phyloP scores from a whole-genome alignment of 768 basidiomycete genomes.

The Stropharia rugosoannulata region DNA sequence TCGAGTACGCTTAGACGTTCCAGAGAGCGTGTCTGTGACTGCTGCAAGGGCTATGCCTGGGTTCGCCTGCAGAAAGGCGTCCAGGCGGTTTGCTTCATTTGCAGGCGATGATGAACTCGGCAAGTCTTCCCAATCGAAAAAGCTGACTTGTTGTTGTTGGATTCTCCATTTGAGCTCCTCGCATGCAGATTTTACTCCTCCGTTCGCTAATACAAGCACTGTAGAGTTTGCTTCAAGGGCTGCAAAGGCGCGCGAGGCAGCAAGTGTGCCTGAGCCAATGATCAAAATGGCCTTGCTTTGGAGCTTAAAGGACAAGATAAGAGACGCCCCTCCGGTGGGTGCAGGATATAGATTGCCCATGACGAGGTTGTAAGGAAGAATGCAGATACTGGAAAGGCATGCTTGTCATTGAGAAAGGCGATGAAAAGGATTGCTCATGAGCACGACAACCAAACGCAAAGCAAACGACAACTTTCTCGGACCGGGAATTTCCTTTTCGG shows the following conservation, averaged over 20 bases:
- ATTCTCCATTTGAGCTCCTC: conserved; percentile 73
- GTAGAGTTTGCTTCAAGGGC: conserved; percentile 77
- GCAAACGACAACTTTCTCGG: too few relatives aligned
- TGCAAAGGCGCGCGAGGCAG: conserved; percentile 80
- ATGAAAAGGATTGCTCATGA: conserved; percentile 12
- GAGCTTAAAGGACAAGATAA: conserved; percentile 75
- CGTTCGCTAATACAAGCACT: conserved; percentile 64
- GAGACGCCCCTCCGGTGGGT: conserved; percentile 57
- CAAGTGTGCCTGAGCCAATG: conserved; percentile 76
- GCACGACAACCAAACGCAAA: conserved; percentile 3
- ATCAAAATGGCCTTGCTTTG: conserved; percentile 58
- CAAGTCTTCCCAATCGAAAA: conserved; percentile 54
- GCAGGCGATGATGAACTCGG: conserved; percentile 32
- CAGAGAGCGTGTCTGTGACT: conserved; percentile 75
- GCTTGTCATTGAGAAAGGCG: background rate
- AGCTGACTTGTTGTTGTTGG: conserved; percentile 49
- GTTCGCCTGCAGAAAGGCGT: conserved; percentile 39
- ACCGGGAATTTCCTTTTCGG: too few relatives aligned
- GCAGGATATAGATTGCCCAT: conserved; percentile 16
- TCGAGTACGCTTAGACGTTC: conserved; percentile 38
- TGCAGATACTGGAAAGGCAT: background rate
- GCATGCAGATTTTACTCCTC: conserved; percentile 50
- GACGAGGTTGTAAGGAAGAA: background rate
- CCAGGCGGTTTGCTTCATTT: conserved; percentile 45
- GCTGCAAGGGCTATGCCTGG: conserved; percentile 53